phyloP scores from a whole-genome alignment of 1,284 basidiomycete genomes.

The Uromyces viciae-fabae region DNA sequence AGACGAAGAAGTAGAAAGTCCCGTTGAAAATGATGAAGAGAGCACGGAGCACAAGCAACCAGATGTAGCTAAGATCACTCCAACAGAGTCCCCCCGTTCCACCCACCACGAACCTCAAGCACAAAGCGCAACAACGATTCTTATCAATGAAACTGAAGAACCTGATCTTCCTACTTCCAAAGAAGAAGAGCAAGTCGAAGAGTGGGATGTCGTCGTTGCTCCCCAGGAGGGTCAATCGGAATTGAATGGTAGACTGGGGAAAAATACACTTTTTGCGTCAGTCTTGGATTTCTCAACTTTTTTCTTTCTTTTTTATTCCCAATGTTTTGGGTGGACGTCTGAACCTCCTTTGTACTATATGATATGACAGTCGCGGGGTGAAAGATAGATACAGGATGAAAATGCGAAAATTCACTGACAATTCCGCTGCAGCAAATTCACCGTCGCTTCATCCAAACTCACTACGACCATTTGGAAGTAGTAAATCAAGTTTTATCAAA shows the following conservation, averaged over 20 bases:
- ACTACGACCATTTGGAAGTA: neutral
- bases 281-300: no score
- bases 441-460: neutral
- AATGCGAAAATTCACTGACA: slow-evolving; percentile 31
- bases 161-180: slow-evolving; percentile 53
- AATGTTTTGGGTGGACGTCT: slow-evolving; percentile 55
- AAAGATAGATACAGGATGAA: slow-evolving; percentile 34
- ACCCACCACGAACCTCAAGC: slow-evolving; percentile 60
- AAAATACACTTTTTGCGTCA: slow-evolving; percentile 70
- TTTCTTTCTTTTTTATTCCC: slow-evolving; percentile 76
- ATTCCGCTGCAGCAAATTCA: neutral
- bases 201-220: slow-evolving; percentile 80
- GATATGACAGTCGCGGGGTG: slow-evolving; percentile 5
- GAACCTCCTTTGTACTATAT: slow-evolving; percentile 60
- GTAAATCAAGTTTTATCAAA: slow-evolving; percentile 18
- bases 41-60: slow-evolving; percentile 53
- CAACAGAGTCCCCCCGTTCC: slow-evolving; percentile 60
- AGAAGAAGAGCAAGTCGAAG: slow-evolving; percentile 68
- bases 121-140: slow-evolving; percentile 61
- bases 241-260: slow-evolving; percentile 61
- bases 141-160: slow-evolving; percentile 58
- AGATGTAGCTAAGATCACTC: slow-evolving; percentile 46
- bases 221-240: slow-evolving; percentile 66
- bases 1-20: slow-evolving; percentile 62
- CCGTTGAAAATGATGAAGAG: slow-evolving; percentile 54